These are phyloP conservation scores for Globisporangium splendens DNA, from an alignment of 352 stramenopile species.

Conservation along the genomic window DNA sequence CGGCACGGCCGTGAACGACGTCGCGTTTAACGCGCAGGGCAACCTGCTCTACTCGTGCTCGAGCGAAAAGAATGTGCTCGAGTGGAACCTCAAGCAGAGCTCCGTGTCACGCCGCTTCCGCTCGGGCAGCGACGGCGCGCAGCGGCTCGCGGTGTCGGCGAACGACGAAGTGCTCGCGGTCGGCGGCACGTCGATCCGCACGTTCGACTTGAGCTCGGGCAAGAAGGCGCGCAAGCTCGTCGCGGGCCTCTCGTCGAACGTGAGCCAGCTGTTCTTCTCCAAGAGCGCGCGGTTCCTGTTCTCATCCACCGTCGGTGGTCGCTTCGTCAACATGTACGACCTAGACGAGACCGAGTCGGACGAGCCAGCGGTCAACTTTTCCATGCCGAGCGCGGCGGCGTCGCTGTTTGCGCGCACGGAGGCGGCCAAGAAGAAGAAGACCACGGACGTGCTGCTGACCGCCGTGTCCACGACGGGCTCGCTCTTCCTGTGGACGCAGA, in stretches of 20 bases:
- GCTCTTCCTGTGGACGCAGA: conserved; percentile 72
- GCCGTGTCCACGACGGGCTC: conserved; percentile 55
- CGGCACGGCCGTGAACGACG: conserved; percentile 42
- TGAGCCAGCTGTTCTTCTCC: conserved; percentile 73
- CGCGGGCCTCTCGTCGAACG: conserved; percentile 64
- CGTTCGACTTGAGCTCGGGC: conserved; percentile 70
- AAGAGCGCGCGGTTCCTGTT: conserved; percentile 62
- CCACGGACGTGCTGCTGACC: conserved; percentile 58
- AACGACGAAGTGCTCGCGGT: conserved; percentile 64
- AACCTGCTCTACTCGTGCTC: conserved; percentile 65
- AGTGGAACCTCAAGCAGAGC: conserved; percentile 66
- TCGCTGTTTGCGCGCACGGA: conserved; percentile 42
- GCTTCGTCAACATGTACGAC: conserved; percentile 87
- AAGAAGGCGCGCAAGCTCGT: conserved; percentile 80
- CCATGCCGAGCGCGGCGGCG: conserved; percentile 54
- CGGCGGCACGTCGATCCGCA: conserved; percentile 60
- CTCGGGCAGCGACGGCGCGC: conserved; percentile 42
- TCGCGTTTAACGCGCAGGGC: conserved; percentile 72
- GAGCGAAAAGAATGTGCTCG: conserved; percentile 71
- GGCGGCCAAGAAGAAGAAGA: conserved; percentile 66
- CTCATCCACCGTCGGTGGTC: conserved; percentile 59
- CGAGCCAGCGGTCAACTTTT: conserved; percentile 71
- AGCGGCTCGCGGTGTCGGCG: conserved; percentile 58
- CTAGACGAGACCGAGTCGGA: conserved; percentile 51
- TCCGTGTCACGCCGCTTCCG: conserved; percentile 66